These are phyloP conservation scores for Peniophora sp. DNA, from an alignment of 1,284 basidiomycete genomes.

Conservation along the genomic window DNA sequence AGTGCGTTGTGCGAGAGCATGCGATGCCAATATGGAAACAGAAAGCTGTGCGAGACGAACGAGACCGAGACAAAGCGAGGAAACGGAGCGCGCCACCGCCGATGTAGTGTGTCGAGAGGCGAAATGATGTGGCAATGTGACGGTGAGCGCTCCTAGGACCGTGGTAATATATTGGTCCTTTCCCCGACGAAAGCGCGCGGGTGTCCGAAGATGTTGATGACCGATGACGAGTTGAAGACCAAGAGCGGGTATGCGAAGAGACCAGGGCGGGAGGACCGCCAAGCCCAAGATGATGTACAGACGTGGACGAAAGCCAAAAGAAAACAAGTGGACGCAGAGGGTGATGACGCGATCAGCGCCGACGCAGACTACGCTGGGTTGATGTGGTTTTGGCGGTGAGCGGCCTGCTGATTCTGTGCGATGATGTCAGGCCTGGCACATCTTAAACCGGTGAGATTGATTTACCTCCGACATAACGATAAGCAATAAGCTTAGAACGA, in stretches of 20 bases:
- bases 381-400: slow-evolving; percentile 11
- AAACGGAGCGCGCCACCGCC: background rate
- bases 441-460: background rate
- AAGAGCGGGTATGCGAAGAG: slow-evolving; percentile 11
- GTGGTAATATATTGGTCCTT: slow-evolving; percentile 41
- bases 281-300: slow-evolving; percentile 19
- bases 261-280: slow-evolving; percentile 24
- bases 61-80: slow-evolving; percentile 1
- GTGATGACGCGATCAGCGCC: slow-evolving; percentile 28
- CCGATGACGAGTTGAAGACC: slow-evolving; percentile 23
- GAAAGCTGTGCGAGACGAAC: slow-evolving; percentile 1
- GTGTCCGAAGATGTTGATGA: slow-evolving; percentile 32
- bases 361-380: slow-evolving; percentile 19
- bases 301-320: slow-evolving; percentile 18
- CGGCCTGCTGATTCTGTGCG: background rate
- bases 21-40: slow-evolving; percentile 23
- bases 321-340: slow-evolving; percentile 18
- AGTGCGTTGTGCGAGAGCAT: slow-evolving; percentile 25
- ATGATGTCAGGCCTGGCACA: background rate
- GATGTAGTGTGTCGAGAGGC: background rate
- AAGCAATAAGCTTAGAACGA: slow-evolving; percentile 34
- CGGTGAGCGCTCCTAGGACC: slow-evolving; percentile 8
- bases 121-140: slow-evolving; percentile 8
- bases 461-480: slow-evolving; percentile 34
- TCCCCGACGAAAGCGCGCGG: slow-evolving; percentile 19